A percentile compares a stretch with the other conserved stretches of the same genome.
phyloP scores from a whole-genome alignment of 208 protist genomes.

The Naegleria gruberi region DNA sequence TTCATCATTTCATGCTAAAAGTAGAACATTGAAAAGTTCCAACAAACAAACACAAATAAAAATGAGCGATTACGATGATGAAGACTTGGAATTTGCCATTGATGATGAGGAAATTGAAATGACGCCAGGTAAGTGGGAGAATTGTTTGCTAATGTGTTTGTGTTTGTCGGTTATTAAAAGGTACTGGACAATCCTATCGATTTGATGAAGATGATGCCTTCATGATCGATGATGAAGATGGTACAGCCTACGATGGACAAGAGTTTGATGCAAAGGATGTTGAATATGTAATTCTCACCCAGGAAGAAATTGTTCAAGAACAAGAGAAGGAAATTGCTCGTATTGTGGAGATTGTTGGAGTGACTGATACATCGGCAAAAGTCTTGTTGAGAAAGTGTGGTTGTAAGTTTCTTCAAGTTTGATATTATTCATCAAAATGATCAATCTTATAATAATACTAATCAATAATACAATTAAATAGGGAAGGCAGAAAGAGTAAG shows the following conservation, averaged over 20 bases:
- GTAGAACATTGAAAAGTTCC: too few relatives aligned
- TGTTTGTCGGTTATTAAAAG: background rate
- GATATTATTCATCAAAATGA: background rate
- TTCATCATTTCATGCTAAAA: too few relatives aligned
- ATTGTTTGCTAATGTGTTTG: too few relatives aligned
- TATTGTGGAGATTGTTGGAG: background rate
- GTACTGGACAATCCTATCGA: background rate
- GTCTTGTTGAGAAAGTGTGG: background rate
- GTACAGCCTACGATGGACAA: background rate
- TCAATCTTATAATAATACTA: too few relatives aligned
- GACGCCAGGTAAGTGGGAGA: too few relatives aligned
- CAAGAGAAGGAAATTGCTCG: background rate
- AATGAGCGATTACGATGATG: too few relatives aligned
- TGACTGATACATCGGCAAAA: background rate
- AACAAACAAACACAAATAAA: too few relatives aligned
- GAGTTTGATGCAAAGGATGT: background rate
- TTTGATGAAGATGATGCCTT: background rate
- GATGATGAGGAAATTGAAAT: too few relatives aligned
- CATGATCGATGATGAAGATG: background rate
- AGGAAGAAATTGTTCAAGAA: background rate
- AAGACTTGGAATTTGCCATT: too few relatives aligned
- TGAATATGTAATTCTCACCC: background rate
- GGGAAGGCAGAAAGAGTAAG: background rate
- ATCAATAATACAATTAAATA: too few relatives aligned
- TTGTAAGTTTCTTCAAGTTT: background rate